A percentile compares a stretch with the other conserved stretches of the same genome.
Evolutionary conservation across 768 basidiomycete species (phyloP).

Genomic region (Xerocomus spinulosus): DNA sequence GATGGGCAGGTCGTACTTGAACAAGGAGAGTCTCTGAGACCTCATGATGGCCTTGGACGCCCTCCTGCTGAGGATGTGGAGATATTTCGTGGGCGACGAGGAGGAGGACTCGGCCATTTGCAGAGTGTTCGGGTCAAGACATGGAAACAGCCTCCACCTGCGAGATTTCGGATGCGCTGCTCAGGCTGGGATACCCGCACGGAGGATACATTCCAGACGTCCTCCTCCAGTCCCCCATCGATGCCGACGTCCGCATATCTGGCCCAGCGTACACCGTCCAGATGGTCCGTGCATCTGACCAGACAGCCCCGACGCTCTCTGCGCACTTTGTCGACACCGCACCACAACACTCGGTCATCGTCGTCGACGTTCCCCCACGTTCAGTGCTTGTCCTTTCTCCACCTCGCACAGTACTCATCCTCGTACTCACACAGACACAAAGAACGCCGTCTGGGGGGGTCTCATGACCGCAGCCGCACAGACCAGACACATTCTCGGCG

Average conservation of each 20-base stretch:
- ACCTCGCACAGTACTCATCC: neutral
- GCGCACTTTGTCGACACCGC: constrained; percentile 82
- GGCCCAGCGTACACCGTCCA: constrained; percentile 86
- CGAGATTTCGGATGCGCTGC: constrained; percentile 85
- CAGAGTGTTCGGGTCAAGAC: too few species aligned
- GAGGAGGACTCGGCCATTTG: neutral
- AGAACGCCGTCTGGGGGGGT: constrained; percentile 90
- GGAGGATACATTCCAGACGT: constrained; percentile 86
- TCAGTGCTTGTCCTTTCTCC: constrained; percentile 23
- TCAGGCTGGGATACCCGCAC: constrained; percentile 66
- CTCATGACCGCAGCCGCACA: constrained; percentile 86
- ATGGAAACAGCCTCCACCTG: constrained; percentile 40
- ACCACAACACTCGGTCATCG: constrained; percentile 57
- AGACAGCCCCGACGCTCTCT: constrained; percentile 54
- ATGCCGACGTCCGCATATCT: constrained; percentile 46
- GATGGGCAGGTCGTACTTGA: constrained; percentile 65
- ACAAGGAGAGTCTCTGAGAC: constrained; percentile 57
- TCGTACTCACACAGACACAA: constrained; percentile 43
- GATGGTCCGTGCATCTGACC: constrained; percentile 64
- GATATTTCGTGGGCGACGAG: constrained; percentile 8
- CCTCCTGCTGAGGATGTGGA: constrained; percentile 39
- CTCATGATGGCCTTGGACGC: constrained; percentile 64
- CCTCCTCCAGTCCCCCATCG: constrained; percentile 39
- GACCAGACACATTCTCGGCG: constrained; percentile 63
- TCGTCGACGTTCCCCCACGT: constrained; percentile 76